Conservation (phyloP, 257 asterid species). For the Plectranthus barbatus region DNA sequence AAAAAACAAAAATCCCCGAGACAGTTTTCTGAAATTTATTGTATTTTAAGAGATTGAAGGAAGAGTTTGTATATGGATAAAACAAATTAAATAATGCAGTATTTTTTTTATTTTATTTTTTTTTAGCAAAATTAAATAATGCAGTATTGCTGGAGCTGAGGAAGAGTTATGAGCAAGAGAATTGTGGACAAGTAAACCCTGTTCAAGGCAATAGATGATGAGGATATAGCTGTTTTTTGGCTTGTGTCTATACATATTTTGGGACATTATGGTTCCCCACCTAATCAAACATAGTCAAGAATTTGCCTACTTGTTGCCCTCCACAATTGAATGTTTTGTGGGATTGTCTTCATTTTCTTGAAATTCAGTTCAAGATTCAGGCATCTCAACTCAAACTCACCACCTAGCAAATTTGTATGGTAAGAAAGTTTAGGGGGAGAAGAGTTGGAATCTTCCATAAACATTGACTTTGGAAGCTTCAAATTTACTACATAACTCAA, state of each 20-base stretch:
- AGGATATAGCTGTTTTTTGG: conserved; percentile 31
- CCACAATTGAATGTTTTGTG: conserved; percentile 35
- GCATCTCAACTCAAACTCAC: background rate
- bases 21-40: background rate
- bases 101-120: too few relatives aligned
- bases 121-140: too few relatives aligned
- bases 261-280: conserved; percentile 39
- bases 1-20: background rate
- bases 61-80: too few relatives aligned
- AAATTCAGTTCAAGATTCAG: conserved; percentile 2
- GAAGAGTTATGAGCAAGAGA: background rate
- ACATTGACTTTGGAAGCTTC: conserved; percentile 1
- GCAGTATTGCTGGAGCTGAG: conserved; percentile 5
- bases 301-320: conserved; percentile 39
- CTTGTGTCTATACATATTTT: conserved; percentile 11
- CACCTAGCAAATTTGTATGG: background rate
- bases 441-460: background rate
- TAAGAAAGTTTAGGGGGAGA: background rate
- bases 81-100: too few relatives aligned
- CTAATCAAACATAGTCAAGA: conserved; percentile 25
- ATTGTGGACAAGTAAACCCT: conserved; percentile 12
- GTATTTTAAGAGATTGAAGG: background rate
- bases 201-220: conserved; percentile 22
- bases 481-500: background rate
- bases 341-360: conserved; percentile 13